Evolutionary conservation across 106 monocot species (phyloP), one percentile per base, ranked within the genome.

Genomic region (Agapanthus africanus): DNA sequence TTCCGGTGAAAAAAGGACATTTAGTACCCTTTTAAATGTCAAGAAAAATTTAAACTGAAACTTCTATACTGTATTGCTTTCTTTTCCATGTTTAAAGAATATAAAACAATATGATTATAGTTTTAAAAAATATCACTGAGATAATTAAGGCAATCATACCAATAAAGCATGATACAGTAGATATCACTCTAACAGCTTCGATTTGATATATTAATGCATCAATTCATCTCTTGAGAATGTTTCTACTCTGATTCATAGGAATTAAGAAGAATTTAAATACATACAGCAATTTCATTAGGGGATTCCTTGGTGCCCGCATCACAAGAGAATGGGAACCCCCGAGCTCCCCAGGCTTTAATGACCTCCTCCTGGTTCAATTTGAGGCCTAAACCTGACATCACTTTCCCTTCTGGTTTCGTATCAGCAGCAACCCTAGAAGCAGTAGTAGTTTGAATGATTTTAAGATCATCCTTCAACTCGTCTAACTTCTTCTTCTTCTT

Each of bases 311-410:
- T 62, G 33, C 76, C 83, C 2, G 42, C 14, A 14, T 65, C 74
- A 22, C 70, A 75, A 8, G 80, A 79, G 70, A 85, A 90, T 0
- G 88, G 80, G 27, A 42, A 68, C 18, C 79, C 81, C 0, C 80
- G 79, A 2, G 66, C 80, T 23, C 77, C 79, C 94, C 94, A 95
- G 4, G 74, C 83, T 62, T 81, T 81, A 22, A 88, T 37, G 21
- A 95, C 70, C 31, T 72, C 77, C 11, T 79, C 81, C 65, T 77
- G 79, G 68, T 83, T 80, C 70, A 95, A 70, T 32, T 87, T 88
- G 37, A 95, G 78, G n/a, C 77, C 72, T 57, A 95, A 66, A 21
- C 65, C 65, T 18, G 70, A 63, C 79, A 70, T 87, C 74, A 72
- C 30, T 21, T 66, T 11, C 1, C 18, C 71, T 34, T 37, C 35